Percentiles rank a stretch among this genome's conserved stretches.
Evolutionary conservation across 805 yeast species (phyloP).

Genomic region (Metschnikowia corniflorae): DNA sequence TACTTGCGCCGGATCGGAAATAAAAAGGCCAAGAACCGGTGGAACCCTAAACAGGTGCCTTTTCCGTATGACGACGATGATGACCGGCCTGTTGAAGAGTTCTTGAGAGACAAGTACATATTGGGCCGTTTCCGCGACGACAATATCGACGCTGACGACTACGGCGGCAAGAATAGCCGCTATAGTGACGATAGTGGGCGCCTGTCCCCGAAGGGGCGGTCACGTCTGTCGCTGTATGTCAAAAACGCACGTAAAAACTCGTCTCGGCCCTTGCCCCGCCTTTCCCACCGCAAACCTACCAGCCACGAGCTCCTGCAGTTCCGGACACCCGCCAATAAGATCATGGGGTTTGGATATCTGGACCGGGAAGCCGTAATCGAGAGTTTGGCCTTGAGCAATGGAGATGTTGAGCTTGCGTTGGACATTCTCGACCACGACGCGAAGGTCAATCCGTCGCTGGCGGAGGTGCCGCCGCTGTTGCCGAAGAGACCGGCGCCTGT

Average conservation of each 20-base stretch:
- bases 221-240: constrained; percentile 15
- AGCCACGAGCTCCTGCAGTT: constrained; percentile 52
- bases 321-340: constrained; percentile 42
- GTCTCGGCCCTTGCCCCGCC: constrained; percentile 25
- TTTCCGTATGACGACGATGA: constrained; percentile 77
- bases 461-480: constrained; percentile 46
- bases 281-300: constrained; percentile 52
- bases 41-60: constrained; percentile 68
- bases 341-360: constrained; percentile 50
- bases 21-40: constrained; percentile 50
- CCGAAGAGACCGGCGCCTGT: constrained; percentile 34
- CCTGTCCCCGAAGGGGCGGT: constrained; percentile 11
- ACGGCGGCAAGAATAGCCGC: constrained; percentile 7
- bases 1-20: constrained; percentile 52
- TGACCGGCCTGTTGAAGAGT: constrained; percentile 48
- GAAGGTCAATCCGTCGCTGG: constrained; percentile 31
- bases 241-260: constrained; percentile 8
- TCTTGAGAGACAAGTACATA: constrained; percentile 64
- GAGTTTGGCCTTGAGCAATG: constrained; percentile 56
- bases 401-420: constrained; percentile 57
- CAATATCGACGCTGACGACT: constrained; percentile 22
- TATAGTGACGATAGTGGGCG: constrained; percentile 22
- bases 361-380: constrained; percentile 59
- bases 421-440: constrained; percentile 49
- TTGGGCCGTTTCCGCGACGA: constrained; percentile 54